phyloP scores from a whole-genome alignment of 306 rosid genomes.

The Corylus americana region DNA sequence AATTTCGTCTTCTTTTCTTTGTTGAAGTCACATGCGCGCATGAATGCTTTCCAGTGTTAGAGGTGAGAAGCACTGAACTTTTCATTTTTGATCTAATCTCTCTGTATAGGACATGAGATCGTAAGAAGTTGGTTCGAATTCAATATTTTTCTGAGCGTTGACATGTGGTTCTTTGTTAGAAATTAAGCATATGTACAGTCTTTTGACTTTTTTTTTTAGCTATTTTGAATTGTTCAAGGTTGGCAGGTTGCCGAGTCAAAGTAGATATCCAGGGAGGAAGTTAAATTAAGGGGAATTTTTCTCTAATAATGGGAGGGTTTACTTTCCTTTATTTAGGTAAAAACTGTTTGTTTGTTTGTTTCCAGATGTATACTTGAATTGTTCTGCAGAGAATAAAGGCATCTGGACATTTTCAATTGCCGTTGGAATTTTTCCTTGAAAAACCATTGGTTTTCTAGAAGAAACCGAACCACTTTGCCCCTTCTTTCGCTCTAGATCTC shows the following conservation, averaged over 20 bases:
- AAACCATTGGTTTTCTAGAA: too few species aligned
- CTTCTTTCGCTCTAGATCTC: too few species aligned
- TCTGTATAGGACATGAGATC: not conserved
- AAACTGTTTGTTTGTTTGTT: not conserved
- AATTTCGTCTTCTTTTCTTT: not conserved
- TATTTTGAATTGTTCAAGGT: too few species aligned
- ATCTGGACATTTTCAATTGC: too few species aligned
- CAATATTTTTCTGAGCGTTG: not conserved
- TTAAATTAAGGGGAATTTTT: too few species aligned
- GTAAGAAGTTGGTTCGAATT: slow-evolving; percentile 12
- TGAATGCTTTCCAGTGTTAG: not conserved
- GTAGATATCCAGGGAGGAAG: not conserved
- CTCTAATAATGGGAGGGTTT: not conserved
- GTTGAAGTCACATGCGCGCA: not conserved
- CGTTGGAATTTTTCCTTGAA: too few species aligned
- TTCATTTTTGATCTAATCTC: not conserved
- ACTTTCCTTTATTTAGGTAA: not conserved
- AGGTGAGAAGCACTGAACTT: not conserved
- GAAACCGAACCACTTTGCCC: too few species aligned
- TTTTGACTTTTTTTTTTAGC: too few species aligned
- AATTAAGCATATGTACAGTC: too few species aligned
- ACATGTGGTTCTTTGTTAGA: not conserved
- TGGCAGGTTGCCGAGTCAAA: too few species aligned
- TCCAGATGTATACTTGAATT: not conserved
- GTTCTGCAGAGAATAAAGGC: too few species aligned